Evolutionary conservation across 768 basidiomycete genomes (phyloP), one percentile per base, ranked within the genome.

Genomic region (Boletales sp.): DNA sequence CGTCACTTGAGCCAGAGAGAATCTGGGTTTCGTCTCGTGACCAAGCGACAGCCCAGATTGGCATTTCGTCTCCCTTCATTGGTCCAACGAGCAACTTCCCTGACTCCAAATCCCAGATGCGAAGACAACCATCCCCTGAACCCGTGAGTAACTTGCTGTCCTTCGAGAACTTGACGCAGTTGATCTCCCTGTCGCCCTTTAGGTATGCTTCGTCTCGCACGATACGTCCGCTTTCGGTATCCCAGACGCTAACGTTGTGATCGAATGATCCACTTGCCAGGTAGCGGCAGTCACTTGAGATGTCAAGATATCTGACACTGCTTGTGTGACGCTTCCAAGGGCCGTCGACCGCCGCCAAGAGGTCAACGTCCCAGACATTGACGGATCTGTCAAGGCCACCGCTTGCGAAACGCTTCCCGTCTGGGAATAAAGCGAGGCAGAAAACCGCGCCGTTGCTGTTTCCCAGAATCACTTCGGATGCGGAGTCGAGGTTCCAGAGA

Each of bases 211-310:
- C 50, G 44, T 64, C 51, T 53, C 54, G 58, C 46, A 64, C 56
- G 48, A 63, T 36, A 42, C 41, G 46, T 46, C 65, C 62, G 31
- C 44, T 65, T 59, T 53, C 48, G 48, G 64, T 61, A 53, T 67
- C 55, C 65, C 65, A 65, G 40, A 65, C 11, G 57, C 61, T 67
- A 32, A 67, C 41, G 17, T 55, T 65, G 58, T 64, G 62, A 65
- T 65, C 63, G 50, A 66, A 64, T 41, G 65, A 65, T 54, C 63
- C 63, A 33, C 65, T 65, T 6, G 46, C 56, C 33, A 64, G 17
- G 64, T 64, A 64, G 47, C 58, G 61, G 37, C 61, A 54, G 61
- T 66, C 64, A 19, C 49, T 56, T 39, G 63, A 64, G 42, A 64
- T 35, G 48, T 64, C 63, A 14, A 64, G 54, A 44, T 61, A 64